Base-by-base conservation (phyloP, 352 stramenopile species). In the Thraustochytrium sp. region DNA sequence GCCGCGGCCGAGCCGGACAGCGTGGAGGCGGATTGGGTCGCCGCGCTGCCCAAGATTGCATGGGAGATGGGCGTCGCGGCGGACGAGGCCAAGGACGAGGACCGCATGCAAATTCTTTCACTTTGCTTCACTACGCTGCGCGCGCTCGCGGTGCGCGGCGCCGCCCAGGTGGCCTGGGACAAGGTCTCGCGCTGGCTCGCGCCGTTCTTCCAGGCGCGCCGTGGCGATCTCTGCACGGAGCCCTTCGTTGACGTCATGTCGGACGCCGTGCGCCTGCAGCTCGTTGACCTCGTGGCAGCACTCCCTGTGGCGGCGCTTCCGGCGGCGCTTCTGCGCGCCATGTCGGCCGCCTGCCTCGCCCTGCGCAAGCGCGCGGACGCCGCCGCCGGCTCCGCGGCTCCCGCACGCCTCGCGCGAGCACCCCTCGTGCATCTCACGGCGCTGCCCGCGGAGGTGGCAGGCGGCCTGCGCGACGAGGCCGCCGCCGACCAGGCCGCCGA, bases 11-110 rank as follows among this genome's bases (percentile, higher is more conserved):
- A 72, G 4, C 9, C 59, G 13, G 13, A 55, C 0, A 72, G 34
- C 9, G 31, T 72, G 8, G 26, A 72, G 18, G 13, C 59, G 11
- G 59, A 55, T 13, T 72, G 59, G 59, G 36, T 49, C 59, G 36
- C 59, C 8, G 59, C 59, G 23, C 59, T 72, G 13, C 59, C 59
- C 26, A 21, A 31, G 2, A 46, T 72, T 16, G 59, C 59, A n/a
- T 72, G 59, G 59, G 59, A 72, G 46, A 72, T 72, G 59, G 59
- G 59, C 2, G 59, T 72, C 59, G 46, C 42, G 16, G 46, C 26
- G 16, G 59, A 72, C 1, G 59, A 72, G 21, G n/a, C n/a, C n/a
- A 49, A n/a, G 21, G 59, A 72, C 9, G 34, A 21, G 21, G 21
- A 29, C 16, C 59, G 59, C 0, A 72, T 72, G 59, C 3, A 31